These are phyloP conservation scores for Sporobolomyces pararoseus DNA, from an alignment of 768 basidiomycete genomes.

Conservation along the genomic window DNA sequence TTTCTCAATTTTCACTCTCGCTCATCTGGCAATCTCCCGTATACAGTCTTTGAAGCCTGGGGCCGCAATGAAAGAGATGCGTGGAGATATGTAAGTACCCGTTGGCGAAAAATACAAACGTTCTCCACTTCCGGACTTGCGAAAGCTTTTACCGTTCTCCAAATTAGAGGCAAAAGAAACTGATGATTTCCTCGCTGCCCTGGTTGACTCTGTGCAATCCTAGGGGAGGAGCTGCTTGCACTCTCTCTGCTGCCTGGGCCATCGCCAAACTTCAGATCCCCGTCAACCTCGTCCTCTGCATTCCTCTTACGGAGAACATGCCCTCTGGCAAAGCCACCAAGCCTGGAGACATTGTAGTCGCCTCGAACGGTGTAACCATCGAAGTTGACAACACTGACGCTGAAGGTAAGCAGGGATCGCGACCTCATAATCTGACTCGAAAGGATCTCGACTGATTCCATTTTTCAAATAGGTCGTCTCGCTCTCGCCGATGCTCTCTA, in stretches of 20 bases:
- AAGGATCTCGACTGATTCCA: neutral
- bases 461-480: slow-evolving; percentile 45
- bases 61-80: slow-evolving; percentile 53
- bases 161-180: too few relatives aligned
- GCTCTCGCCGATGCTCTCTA: slow-evolving; percentile 67
- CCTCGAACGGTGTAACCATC: slow-evolving; percentile 61
- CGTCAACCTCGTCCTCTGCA: slow-evolving; percentile 68
- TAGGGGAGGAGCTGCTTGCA: slow-evolving; percentile 79
- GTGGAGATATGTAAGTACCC: slow-evolving; percentile 41
- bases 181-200: neutral
- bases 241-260: slow-evolving; percentile 67
- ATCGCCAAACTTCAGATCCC: slow-evolving; percentile 78
- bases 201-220: slow-evolving; percentile 68
- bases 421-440: slow-evolving; percentile 43
- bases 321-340: slow-evolving; percentile 56
- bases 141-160: too few relatives aligned
- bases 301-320: slow-evolving; percentile 80
- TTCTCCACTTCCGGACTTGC: too few relatives aligned
- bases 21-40: too few relatives aligned
- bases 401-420: slow-evolving; percentile 63
- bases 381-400: slow-evolving; percentile 87
- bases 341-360: slow-evolving; percentile 66
- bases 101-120: too few relatives aligned
- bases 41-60: slow-evolving; percentile 65
- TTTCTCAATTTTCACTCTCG: slow-evolving; percentile 45